Evolutionary conservation across 169 alveolate genomes (phyloP), one percentile per base, ranked within the genome.

Genomic region (Eimeria praecox): DNA sequence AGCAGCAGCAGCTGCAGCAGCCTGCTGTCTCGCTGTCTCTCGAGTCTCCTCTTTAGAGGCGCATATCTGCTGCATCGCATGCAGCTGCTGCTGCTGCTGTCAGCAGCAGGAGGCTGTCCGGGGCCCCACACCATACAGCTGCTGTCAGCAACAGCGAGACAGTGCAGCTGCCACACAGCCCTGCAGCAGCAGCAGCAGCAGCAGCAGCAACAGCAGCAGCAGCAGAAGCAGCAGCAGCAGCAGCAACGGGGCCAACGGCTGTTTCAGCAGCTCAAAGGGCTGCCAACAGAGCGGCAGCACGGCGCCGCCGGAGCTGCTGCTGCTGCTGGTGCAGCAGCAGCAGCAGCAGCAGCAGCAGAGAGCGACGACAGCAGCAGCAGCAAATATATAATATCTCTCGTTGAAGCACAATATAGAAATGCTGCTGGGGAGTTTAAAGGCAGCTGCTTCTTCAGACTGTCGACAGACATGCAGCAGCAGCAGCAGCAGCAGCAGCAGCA

Each of bases 181-280:
- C 16, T 42, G 62, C 62, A 35, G 87, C 87, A 77, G 87, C 87
- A 77, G n/a, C 87, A 77, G 62, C 87, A 77, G 87, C 52, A 77
- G 87, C 87, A 24, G 87, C 62, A 44, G 87, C 8, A 40, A 59
- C 87, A 77, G 59, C 46, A 44, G 33, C 87, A 40, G 62, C 6
- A 77, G 87, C 62, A 0, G 35, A 56, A 24, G 62, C 52, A 35
- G 87, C 87, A 77, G 87, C 20, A 5, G 35, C 46, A 77, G 62
- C 22, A 9, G 62, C 87, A 40, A 59, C 87, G 46, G 3, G 24
- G 9, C 20, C 85, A 73, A 22, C 49, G 46, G 54, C 85, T n/a
- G 85, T 6, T 35, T 24, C 24, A 16, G 52, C 87, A 8, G 87
- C 52, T 14, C 62, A n/a, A 27, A 46, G 49, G 40, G 35, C 87